Base-by-base conservation (phyloP, 2,329 filamentous ascomycete species). In the Biscogniauxia marginata region DNA sequence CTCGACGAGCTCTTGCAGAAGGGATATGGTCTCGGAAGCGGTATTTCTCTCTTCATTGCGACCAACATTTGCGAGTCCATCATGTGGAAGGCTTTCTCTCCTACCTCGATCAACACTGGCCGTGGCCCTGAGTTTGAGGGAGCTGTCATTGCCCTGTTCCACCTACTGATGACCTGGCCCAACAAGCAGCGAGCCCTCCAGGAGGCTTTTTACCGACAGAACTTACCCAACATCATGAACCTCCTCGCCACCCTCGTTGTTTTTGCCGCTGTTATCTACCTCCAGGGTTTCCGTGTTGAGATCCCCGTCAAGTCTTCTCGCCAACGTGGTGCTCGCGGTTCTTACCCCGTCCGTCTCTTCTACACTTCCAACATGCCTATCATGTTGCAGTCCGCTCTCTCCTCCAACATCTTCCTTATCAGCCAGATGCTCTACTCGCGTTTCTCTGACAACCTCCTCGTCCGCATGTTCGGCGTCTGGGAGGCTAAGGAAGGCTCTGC, bases 361-460 rank as follows among this genome's bases (percentile, higher is more conserved):
- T 99, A 99, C 83, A 99, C 95, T 74, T 97, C 93, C 76, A 99
- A 99, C 89, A 99, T 99, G 96, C 95, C 95, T 73, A 99, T 99
- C 80, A 99, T 99, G 95, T 85, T 99, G 75, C 96, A 99, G 83
- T 98, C 93, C 49, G 95, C 95, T 67, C 86, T 99, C 67, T 96
- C 91, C 66, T 97, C 93, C 84, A 99, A 99, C 84, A 86, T 99
- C 79, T 99, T 99, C 87, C 83, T 99, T 64, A 92, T 99, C 80
- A 95, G 90, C 74, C 95, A 99, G 84, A 98, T 98, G 93, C 87
- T 99, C 66, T 98, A 96, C 87, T 96, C 91, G 62, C 93, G 93
- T 76, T 98, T 99, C 84, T 95, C 92, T 48, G 95, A 99, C 81
- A 99, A 99, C 84, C 88, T 99, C 61, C 86, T 99, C 57, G 95